Base-by-base conservation (phyloP, 2,329 filamentous ascomycete species). In the Cordyceps tenuipes region DNA sequence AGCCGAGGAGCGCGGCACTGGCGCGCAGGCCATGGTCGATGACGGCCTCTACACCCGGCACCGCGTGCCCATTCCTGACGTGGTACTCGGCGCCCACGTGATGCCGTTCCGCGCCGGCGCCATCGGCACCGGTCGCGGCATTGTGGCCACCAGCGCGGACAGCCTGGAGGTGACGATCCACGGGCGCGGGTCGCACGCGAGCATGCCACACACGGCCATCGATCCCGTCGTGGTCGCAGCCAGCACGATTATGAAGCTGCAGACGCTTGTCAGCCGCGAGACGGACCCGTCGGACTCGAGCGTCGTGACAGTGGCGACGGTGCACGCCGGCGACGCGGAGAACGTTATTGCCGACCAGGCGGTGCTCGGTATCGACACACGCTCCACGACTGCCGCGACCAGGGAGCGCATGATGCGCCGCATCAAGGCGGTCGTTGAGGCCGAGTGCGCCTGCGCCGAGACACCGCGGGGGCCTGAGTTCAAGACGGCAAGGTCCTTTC, bases 1-100 rank as follows among this genome's bases (percentile, higher is more conserved):
- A 0, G 80, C 82, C 1, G 87, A 89, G 68, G 87, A 90, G 68
- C 76, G 80, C 1, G 84, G 80, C 0, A 77, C 75, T 0, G 87
- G 87, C 0, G 87, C 87, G 0, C 64, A 70, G 19, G 67, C 66
- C 7, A 75, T 76, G 73, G 66, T 75, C 0, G 71, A 75, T 1
- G 73, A 71, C 15, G 74, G 72, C 0, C 65, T 75, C 3, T 76
- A 71, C 52, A 64, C 64, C 1, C 61, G 59, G 3, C 64, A 67
- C 59, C 57, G 44, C 0, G 59, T 70, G 5, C 72, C 72, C 0
- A 12, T 72, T 0, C 73, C 73, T 0, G 70, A 75, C 41, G 59
- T 70, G 2, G 63, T 74, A 1, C 62, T 75, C 1, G 78, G 79
- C 0, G 65, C 67, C 26, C 74, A 76, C 58, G 65, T 75, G 0